Evolutionary conservation across 495 filamentous ascomycete genomes (phyloP).

Genomic region (Aspergillus funiculosus): DNA sequence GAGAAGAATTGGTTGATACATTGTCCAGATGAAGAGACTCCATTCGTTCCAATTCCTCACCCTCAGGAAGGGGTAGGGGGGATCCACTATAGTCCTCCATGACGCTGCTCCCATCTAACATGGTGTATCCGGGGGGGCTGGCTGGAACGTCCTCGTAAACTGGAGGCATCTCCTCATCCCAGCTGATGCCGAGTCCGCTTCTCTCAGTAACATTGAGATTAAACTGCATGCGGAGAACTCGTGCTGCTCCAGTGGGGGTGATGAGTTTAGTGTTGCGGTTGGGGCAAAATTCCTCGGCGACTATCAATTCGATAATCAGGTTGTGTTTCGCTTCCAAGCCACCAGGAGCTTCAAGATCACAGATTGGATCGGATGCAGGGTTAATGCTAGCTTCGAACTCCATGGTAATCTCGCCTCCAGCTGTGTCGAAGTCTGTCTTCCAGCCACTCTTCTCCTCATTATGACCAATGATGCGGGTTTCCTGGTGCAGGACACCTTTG

Average conservation of each 20-base stretch:
- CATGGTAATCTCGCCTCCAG: conserved; percentile 70
- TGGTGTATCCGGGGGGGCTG: conserved; percentile 74
- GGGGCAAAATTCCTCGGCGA: conserved; percentile 82
- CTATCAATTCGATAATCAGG: conserved; percentile 88
- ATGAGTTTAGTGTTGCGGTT: conserved; percentile 62
- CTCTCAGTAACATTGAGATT: conserved; percentile 72
- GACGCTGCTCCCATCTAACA: conserved; percentile 33
- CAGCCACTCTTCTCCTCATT: conserved; percentile 81
- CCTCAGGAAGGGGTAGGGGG: conserved; percentile 36
- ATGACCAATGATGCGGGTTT: conserved; percentile 66
- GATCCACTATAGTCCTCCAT: conserved; percentile 45
- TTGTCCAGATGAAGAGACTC: conserved; percentile 39
- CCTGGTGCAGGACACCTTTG: conserved; percentile 75
- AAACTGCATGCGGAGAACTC: conserved; percentile 93
- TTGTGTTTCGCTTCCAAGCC: conserved; percentile 76
- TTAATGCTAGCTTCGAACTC: conserved; percentile 72
- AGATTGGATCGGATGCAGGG: conserved; percentile 57
- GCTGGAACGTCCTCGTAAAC: conserved; percentile 91
- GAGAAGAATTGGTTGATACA: conserved; percentile 35
- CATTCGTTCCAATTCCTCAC: conserved; percentile 42
- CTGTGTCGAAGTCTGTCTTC: conserved; percentile 82
- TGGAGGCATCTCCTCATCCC: conserved; percentile 94
- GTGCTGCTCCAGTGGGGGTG: conserved; percentile 82
- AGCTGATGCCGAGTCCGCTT: conserved; percentile 83
- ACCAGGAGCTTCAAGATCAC: conserved; percentile 72